phyloP scores from a whole-genome alignment of 2,329 filamentous ascomycete genomes.

The Hortaea sp. region DNA sequence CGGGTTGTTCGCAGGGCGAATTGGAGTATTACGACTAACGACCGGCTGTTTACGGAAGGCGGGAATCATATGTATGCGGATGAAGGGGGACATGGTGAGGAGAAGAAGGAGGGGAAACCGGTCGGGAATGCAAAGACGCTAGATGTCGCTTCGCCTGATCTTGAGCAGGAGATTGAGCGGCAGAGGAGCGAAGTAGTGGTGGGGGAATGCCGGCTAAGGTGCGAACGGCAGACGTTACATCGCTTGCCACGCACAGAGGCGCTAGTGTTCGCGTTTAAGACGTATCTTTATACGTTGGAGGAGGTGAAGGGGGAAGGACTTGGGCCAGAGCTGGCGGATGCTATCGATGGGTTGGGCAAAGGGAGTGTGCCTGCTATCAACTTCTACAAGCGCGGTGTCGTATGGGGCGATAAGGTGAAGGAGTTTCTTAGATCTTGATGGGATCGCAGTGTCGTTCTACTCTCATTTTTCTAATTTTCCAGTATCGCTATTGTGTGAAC shows the following conservation, averaged over 20 bases:
- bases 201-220: slow-evolving; percentile 39
- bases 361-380: slow-evolving; percentile 50
- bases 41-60: slow-evolving; percentile 29
- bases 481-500: no score
- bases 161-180: slow-evolving; percentile 18
- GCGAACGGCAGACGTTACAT: slow-evolving; percentile 53
- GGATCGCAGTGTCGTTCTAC: no score
- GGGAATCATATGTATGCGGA: slow-evolving; percentile 34
- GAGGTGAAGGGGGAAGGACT: slow-evolving; percentile 49
- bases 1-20: slow-evolving; percentile 48
- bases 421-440: slow-evolving; percentile 31
- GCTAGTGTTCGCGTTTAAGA: slow-evolving; percentile 53
- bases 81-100: background rate
- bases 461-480: no score
- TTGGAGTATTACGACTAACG: slow-evolving; percentile 38
- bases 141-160: slow-evolving; percentile 1
- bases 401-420: slow-evolving; percentile 48
- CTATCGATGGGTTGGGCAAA: slow-evolving; percentile 48
- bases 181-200: slow-evolving; percentile 26
- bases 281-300: slow-evolving; percentile 47
- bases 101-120: slow-evolving; percentile 15
- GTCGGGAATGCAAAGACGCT: slow-evolving; percentile 7
- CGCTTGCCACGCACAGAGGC: slow-evolving; percentile 44
- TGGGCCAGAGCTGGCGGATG: slow-evolving; percentile 41
- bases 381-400: slow-evolving; percentile 47